Evolutionary conservation across 345 rosid species (phyloP), one percentile per base, ranked within the genome.

Genomic region (Rhodomyrtus tomentosa): DNA sequence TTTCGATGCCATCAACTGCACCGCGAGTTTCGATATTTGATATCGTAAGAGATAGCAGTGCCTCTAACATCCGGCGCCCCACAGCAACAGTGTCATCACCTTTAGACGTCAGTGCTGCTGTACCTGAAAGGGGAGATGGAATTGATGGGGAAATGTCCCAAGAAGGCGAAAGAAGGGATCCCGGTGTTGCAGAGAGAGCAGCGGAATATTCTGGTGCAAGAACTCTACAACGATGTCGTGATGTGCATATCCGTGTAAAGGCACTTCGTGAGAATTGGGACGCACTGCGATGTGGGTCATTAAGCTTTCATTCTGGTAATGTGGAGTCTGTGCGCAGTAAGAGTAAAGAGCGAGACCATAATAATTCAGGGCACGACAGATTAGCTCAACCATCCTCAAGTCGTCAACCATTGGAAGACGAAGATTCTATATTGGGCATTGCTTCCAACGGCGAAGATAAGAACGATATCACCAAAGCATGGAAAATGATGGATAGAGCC

Each of bases 401-500:
- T 83, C 82, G 48, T 84, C 81, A 81, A 73, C 85, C 84, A 48
- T 48, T 76, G 25, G 74, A 82, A 59, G 84, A 40, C n/a, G 83
- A 81, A 85, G 82, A 82, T 80, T 51, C 42, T 20, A 72, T 25
- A 29, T 50, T 58, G 5, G 82, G 50, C 38, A 29, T 27, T 58
- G 49, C 40, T 40, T 40, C 82, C 21, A 84, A 85, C 22, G 45
- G 81, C 25, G 80, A 84, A 84, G 81, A 76, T 13, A 82, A 85
- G 27, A 14, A 68, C n/a, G 89, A 89, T 87, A 81, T 89, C 80
- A 68, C 88, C 55, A 91, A 90, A 85, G 96, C 95, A 49, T 92
- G 95, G 95, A 91, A 91, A 90, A 92, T 92, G 94, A 85, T 91
- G 95, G 86, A 88, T 81, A 85, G 82, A 68, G 94, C 95, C 15